Evolutionary conservation across 2,329 filamentous ascomycete species (phyloP).

Genomic region (Trichoderma sp.): DNA sequence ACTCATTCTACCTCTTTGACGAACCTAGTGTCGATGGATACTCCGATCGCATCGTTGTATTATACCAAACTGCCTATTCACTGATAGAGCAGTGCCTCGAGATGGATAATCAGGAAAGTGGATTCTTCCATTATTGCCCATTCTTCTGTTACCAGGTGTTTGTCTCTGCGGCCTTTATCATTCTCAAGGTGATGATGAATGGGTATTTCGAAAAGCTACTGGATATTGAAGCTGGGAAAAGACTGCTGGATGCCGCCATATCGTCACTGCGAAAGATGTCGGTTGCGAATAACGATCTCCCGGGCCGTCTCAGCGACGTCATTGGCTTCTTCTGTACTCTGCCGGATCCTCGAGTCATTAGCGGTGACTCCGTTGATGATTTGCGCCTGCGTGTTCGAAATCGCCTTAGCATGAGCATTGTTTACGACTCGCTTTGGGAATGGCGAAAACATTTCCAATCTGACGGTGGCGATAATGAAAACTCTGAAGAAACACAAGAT

Average conservation of each 20-base stretch:
- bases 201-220: conserved; percentile 12
- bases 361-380: background rate
- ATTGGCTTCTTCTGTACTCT: conserved; percentile 7
- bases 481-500: background rate
- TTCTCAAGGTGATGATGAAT: conserved; percentile 16
- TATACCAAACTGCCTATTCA: conserved; percentile 8
- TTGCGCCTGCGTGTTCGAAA: conserved; percentile 13
- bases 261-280: conserved; percentile 7
- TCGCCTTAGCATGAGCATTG: conserved; percentile 13
- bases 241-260: conserved; percentile 10
- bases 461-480: background rate
- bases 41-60: background rate
- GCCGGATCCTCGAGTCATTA: conserved; percentile 4
- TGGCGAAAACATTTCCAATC: conserved; percentile 12
- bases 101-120: conserved; percentile 7
- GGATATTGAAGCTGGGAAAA: background rate
- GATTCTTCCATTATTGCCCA: conserved; percentile 3
- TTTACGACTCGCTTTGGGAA: conserved; percentile 9
- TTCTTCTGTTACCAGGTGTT: conserved; percentile 15
- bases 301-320: conserved; percentile 6
- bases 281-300: conserved; percentile 11
- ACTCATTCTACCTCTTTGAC: conserved; percentile 15
- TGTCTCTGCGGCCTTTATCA: conserved; percentile 12
- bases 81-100: conserved; percentile 8
- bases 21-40: conserved; percentile 8